A percentile compares a stretch with the other conserved stretches of the same genome.
Evolutionary conservation across 73 alveolate genomes (phyloP).

Genomic region (Uronychia binucleata): DNA sequence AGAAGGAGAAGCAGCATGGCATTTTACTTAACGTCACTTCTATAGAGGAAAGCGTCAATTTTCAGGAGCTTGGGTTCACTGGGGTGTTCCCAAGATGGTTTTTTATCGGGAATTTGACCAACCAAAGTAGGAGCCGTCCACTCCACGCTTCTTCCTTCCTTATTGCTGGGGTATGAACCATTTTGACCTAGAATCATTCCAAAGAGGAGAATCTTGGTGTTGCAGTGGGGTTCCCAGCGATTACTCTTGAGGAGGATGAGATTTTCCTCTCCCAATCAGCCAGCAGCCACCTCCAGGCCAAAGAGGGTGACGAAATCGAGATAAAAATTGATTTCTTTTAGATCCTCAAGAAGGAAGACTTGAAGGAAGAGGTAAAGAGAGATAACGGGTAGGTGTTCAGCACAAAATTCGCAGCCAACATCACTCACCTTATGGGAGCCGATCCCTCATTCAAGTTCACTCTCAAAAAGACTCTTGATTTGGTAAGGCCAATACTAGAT

Average conservation of each 20-base stretch:
- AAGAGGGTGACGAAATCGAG: background rate
- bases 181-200: background rate
- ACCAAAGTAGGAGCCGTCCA: no score
- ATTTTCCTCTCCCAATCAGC: background rate
- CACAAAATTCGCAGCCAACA: no score
- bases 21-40: background rate
- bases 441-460: no score
- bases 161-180: background rate
- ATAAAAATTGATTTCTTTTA: background rate
- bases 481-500: no score
- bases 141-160: background rate
- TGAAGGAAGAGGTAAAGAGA: background rate
- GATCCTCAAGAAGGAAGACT: background rate
- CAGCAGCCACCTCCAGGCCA: background rate
- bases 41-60: no score
- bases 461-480: no score
- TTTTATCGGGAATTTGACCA: background rate
- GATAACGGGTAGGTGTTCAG: no score
- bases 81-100: background rate
- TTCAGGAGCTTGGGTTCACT: background rate
- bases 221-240: slow-evolving; percentile 21
- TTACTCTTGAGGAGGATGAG: background rate
- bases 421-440: no score
- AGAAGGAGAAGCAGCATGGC: no score
- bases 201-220: slow-evolving; percentile 24